phyloP scores from a whole-genome alignment of 371 early-diverging fungal species.

The Mucor circinelloides region DNA sequence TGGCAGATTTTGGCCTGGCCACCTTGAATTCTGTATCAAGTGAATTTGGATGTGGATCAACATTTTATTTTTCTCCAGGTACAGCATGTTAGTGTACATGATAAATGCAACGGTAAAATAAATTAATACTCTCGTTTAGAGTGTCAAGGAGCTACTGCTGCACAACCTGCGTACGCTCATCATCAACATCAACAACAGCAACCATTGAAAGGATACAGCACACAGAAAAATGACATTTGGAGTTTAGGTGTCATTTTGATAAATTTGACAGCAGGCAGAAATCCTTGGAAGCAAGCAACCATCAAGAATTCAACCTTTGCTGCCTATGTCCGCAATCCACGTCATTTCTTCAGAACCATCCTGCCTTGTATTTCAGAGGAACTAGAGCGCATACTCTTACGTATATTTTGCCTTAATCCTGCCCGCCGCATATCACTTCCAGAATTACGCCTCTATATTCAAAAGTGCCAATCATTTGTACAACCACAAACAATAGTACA shows the following conservation, averaged over 20 bases:
- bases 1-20: constrained; percentile 83
- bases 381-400: constrained; percentile 69
- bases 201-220: constrained; percentile 58
- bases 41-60: constrained; percentile 84
- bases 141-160: constrained; percentile 66
- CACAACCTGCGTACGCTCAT: constrained; percentile 7
- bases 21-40: constrained; percentile 66
- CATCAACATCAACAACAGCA: constrained; percentile 9
- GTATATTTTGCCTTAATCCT: constrained; percentile 77
- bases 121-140: constrained; percentile 48
- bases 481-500: background rate
- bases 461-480: constrained; percentile 60
- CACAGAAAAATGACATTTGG: constrained; percentile 84
- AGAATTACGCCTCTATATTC: constrained; percentile 62
- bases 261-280: constrained; percentile 75
- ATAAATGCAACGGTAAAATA: background rate
- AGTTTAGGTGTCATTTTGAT: constrained; percentile 82
- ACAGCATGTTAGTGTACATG: constrained; percentile 9
- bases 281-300: constrained; percentile 83
- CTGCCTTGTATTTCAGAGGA: constrained; percentile 70
- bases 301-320: constrained; percentile 70
- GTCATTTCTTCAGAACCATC: constrained; percentile 62
- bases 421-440: constrained; percentile 66
- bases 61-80: constrained; percentile 92
- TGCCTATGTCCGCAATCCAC: constrained; percentile 63